These are phyloP conservation scores for Apophysomyces elegans DNA, from an alignment of 371 early-diverging fungal species.

Conservation along the genomic window DNA sequence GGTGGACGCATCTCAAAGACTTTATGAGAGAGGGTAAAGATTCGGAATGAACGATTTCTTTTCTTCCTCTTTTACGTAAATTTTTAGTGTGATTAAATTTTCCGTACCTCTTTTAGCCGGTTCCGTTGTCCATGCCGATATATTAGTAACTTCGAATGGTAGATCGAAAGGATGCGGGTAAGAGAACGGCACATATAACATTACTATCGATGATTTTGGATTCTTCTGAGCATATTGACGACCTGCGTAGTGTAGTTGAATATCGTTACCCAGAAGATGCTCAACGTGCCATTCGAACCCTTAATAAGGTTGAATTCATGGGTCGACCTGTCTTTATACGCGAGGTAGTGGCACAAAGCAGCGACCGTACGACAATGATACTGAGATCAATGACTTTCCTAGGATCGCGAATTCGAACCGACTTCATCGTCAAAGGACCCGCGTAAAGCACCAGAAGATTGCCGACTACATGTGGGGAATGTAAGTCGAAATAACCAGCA, in stretches of 20 bases:
- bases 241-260: conserved; percentile 70
- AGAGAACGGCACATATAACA: conserved; percentile 2
- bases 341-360: conserved; percentile 42
- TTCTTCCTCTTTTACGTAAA: not conserved
- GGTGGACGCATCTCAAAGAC: conserved; percentile 71
- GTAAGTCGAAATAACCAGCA: conserved; percentile 39
- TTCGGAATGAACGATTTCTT: not conserved
- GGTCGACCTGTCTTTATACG: conserved; percentile 82
- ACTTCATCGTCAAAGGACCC: conserved; percentile 50
- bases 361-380: not conserved
- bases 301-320: conserved; percentile 75
- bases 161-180: conserved; percentile 70
- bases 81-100: not conserved
- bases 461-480: conserved; percentile 72
- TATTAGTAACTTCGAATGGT: conserved; percentile 63
- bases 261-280: conserved; percentile 81
- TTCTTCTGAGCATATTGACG: not conserved
- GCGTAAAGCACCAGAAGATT: conserved; percentile 53
- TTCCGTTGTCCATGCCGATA: conserved; percentile 71
- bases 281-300: conserved; percentile 73
- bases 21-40: conserved; percentile 77
- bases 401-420: conserved; percentile 65
- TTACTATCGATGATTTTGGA: not conserved
- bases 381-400: not conserved
- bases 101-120: conserved; percentile 51